A percentile compares a stretch with the other conserved stretches of the same genome.
Conservation (phyloP, 208 protist species). For the Trypanosoma cruzi region DNA sequence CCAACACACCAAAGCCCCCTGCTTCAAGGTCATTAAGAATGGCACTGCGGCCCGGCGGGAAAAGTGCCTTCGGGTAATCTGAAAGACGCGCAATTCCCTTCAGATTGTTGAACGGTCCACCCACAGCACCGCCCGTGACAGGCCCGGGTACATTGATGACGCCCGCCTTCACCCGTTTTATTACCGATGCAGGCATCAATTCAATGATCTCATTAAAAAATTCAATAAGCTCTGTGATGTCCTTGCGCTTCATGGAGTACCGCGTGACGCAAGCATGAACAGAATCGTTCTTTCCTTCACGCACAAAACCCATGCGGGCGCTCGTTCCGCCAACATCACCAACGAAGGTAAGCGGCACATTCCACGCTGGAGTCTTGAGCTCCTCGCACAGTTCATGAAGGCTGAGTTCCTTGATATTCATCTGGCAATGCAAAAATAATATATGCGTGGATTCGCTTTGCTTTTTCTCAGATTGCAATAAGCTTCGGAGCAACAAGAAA, state of each 20-base stretch:
- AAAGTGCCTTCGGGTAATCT: conserved; percentile 57
- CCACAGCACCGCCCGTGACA: conserved; percentile 43
- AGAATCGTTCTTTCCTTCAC: conserved; percentile 10
- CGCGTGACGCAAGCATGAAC: conserved; percentile 41
- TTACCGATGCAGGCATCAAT: conserved; percentile 30
- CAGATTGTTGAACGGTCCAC: conserved; percentile 72
- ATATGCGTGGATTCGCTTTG: conserved; percentile 1
- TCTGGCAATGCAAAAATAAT: no score
- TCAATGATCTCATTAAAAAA: conserved; percentile 51
- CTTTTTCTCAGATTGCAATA: not conserved
- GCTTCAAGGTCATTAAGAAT: conserved; percentile 77
- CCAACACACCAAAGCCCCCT: conserved; percentile 63
- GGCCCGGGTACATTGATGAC: conserved; percentile 65
- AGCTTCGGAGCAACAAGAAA: not conserved
- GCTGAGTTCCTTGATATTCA: conserved; percentile 31
- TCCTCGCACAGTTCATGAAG: conserved; percentile 37
- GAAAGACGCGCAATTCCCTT: conserved; percentile 49
- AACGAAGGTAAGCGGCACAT: conserved; percentile 55
- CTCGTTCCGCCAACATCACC: conserved; percentile 77
- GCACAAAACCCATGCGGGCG: conserved; percentile 67
- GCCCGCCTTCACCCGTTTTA: conserved; percentile 45
- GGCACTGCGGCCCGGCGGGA: conserved; percentile 48
- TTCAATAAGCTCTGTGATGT: conserved; percentile 44
- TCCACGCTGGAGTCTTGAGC: conserved; percentile 35
- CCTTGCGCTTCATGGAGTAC: conserved; percentile 52